Evolutionary conservation across 352 stramenopile genomes (phyloP).

Genomic region (Pythium phragmitis): DNA sequence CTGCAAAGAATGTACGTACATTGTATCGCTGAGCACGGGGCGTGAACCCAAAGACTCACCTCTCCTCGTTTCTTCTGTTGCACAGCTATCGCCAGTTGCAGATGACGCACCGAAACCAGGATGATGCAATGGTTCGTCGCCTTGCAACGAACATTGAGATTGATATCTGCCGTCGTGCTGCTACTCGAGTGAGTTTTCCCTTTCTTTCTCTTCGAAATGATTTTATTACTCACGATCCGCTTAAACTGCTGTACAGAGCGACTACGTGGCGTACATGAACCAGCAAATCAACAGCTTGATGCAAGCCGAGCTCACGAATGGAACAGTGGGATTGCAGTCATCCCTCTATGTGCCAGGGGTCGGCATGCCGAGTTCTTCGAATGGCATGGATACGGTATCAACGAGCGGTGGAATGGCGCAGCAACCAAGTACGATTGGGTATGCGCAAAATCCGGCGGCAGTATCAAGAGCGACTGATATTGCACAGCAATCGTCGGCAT

Average conservation of each 20-base stretch:
- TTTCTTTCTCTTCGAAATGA: neutral
- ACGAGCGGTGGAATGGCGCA: constrained; percentile 11
- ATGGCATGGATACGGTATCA: constrained; percentile 3
- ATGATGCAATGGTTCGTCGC: constrained; percentile 47
- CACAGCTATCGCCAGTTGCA: constrained; percentile 68
- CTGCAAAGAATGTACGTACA: constrained; percentile 47
- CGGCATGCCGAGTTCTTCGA: constrained; percentile 9
- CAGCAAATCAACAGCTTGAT: constrained; percentile 66
- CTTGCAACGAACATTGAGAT: constrained; percentile 73
- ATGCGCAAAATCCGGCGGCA: neutral
- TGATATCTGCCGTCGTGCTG: constrained; percentile 49
- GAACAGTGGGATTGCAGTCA: constrained; percentile 22
- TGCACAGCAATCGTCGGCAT: constrained; percentile 6
- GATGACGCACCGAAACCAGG: constrained; percentile 53
- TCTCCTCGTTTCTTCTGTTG: neutral
- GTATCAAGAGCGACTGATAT: neutral
- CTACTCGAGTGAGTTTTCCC: constrained; percentile 33
- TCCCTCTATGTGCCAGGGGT: constrained; percentile 28
- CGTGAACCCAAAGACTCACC: neutral
- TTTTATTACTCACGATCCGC: neutral
- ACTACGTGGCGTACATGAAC: constrained; percentile 57
- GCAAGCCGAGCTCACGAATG: constrained; percentile 40
- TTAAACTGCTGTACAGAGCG: constrained; percentile 31
- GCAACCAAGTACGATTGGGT: neutral
- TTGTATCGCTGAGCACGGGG: neutral